phyloP scores from a whole-genome alignment of 2,329 filamentous ascomycete species.

The Phaeosphaeriaceae sp. region DNA sequence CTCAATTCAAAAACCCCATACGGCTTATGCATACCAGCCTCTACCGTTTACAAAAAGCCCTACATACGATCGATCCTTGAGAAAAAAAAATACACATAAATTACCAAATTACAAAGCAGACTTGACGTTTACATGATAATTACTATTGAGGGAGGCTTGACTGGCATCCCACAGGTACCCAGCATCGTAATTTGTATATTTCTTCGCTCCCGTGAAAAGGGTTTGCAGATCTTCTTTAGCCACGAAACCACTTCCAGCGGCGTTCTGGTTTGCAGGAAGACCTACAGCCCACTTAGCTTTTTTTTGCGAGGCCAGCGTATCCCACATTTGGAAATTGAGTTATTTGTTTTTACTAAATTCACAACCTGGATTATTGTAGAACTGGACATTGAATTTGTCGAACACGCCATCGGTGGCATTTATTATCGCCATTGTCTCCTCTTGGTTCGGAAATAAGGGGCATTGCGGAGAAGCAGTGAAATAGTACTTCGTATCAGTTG shows the following conservation, averaged over 20 bases:
- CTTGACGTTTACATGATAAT: conserved; percentile 13
- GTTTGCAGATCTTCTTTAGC: too few species aligned
- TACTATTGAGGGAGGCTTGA: conserved; percentile 16
- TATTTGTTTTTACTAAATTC: neutral
- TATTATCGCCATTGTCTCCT: too few species aligned
- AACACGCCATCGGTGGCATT: conserved; percentile 53
- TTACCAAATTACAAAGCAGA: neutral
- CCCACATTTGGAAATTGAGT: neutral
- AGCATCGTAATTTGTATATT: neutral
- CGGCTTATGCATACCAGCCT: too few species aligned
- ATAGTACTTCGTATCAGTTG: conserved; percentile 56
- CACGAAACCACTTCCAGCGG: too few species aligned
- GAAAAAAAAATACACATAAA: too few species aligned
- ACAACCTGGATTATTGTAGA: conserved; percentile 6
- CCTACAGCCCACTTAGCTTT: conserved; percentile 4
- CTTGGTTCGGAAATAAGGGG: conserved; percentile 29
- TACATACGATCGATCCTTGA: too few species aligned
- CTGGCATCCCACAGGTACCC: conserved; percentile 27
- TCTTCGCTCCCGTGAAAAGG: too few species aligned
- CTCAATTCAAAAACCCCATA: too few species aligned
- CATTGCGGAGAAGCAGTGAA: conserved; percentile 73
- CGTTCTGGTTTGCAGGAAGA: conserved; percentile 2
- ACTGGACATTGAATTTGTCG: conserved; percentile 57
- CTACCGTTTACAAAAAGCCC: too few species aligned
- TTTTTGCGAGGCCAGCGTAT: neutral